phyloP scores from a whole-genome alignment of 352 stramenopile species.

The Globisporangium orthogonon region DNA sequence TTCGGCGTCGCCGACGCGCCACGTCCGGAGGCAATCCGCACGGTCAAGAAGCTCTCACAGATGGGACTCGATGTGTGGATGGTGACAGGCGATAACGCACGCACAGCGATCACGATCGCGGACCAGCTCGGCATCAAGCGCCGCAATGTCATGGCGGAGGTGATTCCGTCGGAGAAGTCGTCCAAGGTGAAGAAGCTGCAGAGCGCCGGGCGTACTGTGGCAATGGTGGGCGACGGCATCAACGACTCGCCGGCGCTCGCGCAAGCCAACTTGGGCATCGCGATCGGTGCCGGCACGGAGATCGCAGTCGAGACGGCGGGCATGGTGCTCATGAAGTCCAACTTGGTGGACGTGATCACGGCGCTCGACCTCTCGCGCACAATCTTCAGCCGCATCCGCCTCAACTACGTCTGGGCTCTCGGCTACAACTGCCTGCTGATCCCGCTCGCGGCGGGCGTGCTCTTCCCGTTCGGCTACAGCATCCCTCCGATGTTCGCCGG shows the following conservation, averaged over 20 bases:
- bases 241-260: slow-evolving; percentile 98
- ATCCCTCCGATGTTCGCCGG: slow-evolving; percentile 96
- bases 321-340: slow-evolving; percentile 90
- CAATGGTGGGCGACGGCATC: slow-evolving; percentile 97
- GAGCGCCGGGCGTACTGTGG: slow-evolving; percentile 81
- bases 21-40: slow-evolving; percentile 88
- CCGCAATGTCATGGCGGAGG: slow-evolving; percentile 93
- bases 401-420: slow-evolving; percentile 98
- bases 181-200: slow-evolving; percentile 91
- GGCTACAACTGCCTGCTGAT: slow-evolving; percentile 98
- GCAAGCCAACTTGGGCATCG: slow-evolving; percentile 96
- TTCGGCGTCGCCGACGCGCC: slow-evolving; percentile 84
- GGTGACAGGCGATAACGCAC: slow-evolving; percentile 98
- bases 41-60: slow-evolving; percentile 87
- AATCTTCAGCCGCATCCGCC: slow-evolving; percentile 95
- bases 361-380: slow-evolving; percentile 94
- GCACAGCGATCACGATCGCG: slow-evolving; percentile 92
- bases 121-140: slow-evolving; percentile 90
- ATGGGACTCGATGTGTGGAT: slow-evolving; percentile 96
- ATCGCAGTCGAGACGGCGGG: slow-evolving; percentile 97
- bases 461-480: slow-evolving; percentile 92
- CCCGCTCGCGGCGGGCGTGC: slow-evolving; percentile 93
- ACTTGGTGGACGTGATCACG: slow-evolving; percentile 92
- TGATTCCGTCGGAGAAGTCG: slow-evolving; percentile 94
- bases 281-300: slow-evolving; percentile 93